Base-by-base conservation (phyloP, 495 filamentous ascomycete genomes). In the Pyrenopolyporus hunteri region DNA sequence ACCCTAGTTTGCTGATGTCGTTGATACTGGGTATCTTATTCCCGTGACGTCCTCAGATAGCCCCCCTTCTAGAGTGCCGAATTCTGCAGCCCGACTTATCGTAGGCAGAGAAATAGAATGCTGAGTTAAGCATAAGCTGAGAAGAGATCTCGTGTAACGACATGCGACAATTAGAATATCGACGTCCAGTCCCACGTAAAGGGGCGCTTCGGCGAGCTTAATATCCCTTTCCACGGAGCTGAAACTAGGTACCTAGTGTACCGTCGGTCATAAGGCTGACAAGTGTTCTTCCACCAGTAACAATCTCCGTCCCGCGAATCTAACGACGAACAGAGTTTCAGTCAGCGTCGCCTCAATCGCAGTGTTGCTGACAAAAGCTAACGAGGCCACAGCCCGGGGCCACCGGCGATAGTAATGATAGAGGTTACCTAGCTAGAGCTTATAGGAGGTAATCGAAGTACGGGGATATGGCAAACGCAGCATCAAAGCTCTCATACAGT, bases 91-190 rank as follows among this genome's bases (percentile, higher is more conserved):
- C 36, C 22, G 20, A 57, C 52, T 47, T 57, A 53, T 61, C 47
- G 19, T 52, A 47, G 28, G 26, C 33, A 47, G 31, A 31, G 17
- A 39, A 54, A 45, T 44, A 57, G 33, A 66, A 44, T 52, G 57
- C 46, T 66, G 45, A 57, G 35, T 37, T 44, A 46, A 61, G 31
- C 63, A 14, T 59, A 47, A 57, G 63, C 56, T 56, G 57, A 61
- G 44, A 47, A 40, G 22, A 51, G 19, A 25, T 50, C 43, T 39
- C 25, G 51, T 52, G 50, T 36, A 44, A 51, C 56, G 11, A n/a
- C 49, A 40, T n/a, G n/a, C n/a, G n/a, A n/a, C n/a, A n/a, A n/a
- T n/a, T n/a, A n/a, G n/a, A n/a, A n/a, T n/a, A n/a, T n/a, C n/a
- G n/a, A n/a, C n/a, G n/a, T n/a, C n/a, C n/a, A n/a, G n/a, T n/a